phyloP scores from a whole-genome alignment of 139 green algal species.

The Pycnococcus provasolii region DNA sequence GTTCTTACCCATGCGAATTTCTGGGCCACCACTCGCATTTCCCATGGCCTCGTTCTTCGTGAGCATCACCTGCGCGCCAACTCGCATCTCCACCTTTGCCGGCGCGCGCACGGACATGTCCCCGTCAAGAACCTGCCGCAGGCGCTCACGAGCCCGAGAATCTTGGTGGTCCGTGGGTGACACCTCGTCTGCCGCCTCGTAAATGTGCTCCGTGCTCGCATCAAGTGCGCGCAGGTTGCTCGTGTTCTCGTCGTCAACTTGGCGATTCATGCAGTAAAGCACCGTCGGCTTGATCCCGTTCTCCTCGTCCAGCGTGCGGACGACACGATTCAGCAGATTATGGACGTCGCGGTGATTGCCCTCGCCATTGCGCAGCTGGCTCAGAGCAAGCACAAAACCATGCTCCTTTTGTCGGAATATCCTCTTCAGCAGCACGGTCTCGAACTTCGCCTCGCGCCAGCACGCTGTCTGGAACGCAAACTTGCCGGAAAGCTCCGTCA shows the following conservation, averaged over 20 bases:
- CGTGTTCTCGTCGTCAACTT: constrained; percentile 43
- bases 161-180: too few relatives aligned
- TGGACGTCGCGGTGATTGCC: neutral
- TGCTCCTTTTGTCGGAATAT: constrained; percentile 49
- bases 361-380: constrained; percentile 35
- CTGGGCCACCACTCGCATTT: too few relatives aligned
- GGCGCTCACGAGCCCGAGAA: too few relatives aligned
- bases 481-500: neutral
- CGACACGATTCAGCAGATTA: too few relatives aligned
- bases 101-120: constrained; percentile 1
- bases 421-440: constrained; percentile 37
- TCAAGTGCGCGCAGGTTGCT: constrained; percentile 19
- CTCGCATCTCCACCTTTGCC: constrained; percentile 20
- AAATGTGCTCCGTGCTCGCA: too few relatives aligned
- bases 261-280: constrained; percentile 40
- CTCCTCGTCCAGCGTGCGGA: constrained; percentile 25
- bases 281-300: constrained; percentile 51
- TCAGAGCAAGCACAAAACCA: constrained; percentile 49
- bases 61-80: constrained; percentile 29
- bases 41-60: constrained; percentile 11
- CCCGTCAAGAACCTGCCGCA: too few relatives aligned
- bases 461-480: constrained; percentile 48
- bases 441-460: constrained; percentile 39
- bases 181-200: too few relatives aligned
- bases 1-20: too few relatives aligned